Conservation (phyloP, 495 filamentous ascomycete species). For the Hypomontagnella submonticulosa region DNA sequence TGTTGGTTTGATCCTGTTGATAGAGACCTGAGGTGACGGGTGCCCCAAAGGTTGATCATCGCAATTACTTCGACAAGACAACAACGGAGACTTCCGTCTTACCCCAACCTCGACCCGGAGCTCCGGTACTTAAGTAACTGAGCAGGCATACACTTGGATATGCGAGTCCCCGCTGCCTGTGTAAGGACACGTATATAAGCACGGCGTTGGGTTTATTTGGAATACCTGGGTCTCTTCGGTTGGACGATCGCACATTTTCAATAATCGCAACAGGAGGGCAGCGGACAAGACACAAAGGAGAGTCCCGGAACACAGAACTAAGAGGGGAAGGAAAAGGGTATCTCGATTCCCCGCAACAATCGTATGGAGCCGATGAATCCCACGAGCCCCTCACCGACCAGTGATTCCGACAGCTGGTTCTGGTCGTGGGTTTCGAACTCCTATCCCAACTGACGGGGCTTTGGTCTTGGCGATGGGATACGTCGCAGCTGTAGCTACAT, state of each 20-base stretch:
- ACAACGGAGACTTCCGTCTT: slow-evolving; percentile 10
- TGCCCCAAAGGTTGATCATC: slow-evolving; percentile 7
- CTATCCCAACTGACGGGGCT: slow-evolving; percentile 31
- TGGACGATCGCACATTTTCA: slow-evolving; percentile 6
- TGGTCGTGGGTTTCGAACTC: slow-evolving; percentile 40
- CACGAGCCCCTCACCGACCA: slow-evolving; percentile 19
- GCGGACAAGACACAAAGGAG: not conserved
- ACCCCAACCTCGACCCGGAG: slow-evolving; percentile 25
- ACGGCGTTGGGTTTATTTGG: not conserved
- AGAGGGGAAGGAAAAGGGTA: not conserved
- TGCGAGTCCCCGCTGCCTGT: slow-evolving; percentile 1
- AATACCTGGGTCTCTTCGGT: not conserved
- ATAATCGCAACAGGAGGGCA: not conserved
- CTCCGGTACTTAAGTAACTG: slow-evolving; percentile 7
- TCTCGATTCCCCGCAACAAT: not conserved
- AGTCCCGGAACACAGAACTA: not conserved
- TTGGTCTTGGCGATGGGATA: not conserved
- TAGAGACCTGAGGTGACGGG: not conserved
- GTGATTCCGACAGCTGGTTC: slow-evolving; percentile 39
- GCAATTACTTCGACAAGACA: not conserved
- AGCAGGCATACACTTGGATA: slow-evolving; percentile 7
- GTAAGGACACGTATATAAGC: slow-evolving; percentile 10
- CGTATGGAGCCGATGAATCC: slow-evolving; percentile 32
- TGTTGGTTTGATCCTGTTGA: not conserved
- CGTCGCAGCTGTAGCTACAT: not conserved